phyloP scores from a whole-genome alignment of 2,329 filamentous ascomycete genomes.

The Allantophomopsis cytisporea region DNA sequence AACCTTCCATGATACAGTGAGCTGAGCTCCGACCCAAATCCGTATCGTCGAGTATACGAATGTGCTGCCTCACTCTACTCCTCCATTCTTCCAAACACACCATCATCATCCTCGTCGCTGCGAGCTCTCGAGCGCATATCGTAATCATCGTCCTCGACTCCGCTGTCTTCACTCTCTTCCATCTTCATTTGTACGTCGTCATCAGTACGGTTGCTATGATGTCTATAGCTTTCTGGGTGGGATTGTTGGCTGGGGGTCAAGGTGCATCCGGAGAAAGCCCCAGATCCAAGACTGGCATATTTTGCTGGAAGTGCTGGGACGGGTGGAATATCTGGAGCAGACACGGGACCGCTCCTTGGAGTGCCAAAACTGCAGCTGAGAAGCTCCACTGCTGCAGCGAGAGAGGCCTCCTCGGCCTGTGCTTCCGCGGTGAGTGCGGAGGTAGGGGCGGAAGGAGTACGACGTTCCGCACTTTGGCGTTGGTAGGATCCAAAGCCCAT shows the following conservation, averaged over 20 bases:
- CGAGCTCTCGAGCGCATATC: constrained; percentile 43
- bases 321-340: constrained; percentile 63
- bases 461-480: constrained; percentile 61
- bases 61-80: constrained; percentile 36
- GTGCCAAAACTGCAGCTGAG: constrained; percentile 88
- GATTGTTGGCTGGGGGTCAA: constrained; percentile 42
- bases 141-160: constrained; percentile 52
- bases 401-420: constrained; percentile 65
- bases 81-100: constrained; percentile 94
- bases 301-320: constrained; percentile 77
- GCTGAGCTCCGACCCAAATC: too few relatives aligned
- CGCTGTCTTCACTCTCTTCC: constrained; percentile 50
- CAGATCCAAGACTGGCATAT: constrained; percentile 59
- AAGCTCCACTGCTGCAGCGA: constrained; percentile 81
- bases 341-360: constrained; percentile 50
- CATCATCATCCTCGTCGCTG: constrained; percentile 84
- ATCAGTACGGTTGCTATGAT: constrained; percentile 31
- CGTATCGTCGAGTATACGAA: too few relatives aligned
- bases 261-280: constrained; percentile 42
- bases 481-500: constrained; percentile 33
- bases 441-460: constrained; percentile 68
- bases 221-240: constrained; percentile 51
- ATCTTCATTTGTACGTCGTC: constrained; percentile 52
- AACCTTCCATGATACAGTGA: too few relatives aligned
- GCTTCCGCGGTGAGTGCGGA: constrained; percentile 64